phyloP scores from a whole-genome alignment of 2,329 filamentous ascomycete genomes.

The Claviceps purpurea region DNA sequence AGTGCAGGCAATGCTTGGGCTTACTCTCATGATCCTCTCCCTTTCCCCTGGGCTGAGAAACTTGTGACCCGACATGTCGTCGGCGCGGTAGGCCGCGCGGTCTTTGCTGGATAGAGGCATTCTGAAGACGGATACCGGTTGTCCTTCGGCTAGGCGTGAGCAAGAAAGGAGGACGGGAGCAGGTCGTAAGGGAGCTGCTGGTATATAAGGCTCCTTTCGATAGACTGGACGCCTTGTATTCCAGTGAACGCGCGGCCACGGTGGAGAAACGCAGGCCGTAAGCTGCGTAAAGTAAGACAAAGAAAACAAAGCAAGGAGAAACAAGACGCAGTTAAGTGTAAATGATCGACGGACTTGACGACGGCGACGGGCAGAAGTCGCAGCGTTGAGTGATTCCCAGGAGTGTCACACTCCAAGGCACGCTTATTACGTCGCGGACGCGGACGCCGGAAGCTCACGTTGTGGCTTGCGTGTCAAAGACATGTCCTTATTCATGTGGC shows the following conservation, averaged over 20 bases:
- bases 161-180: neutral
- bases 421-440: too few relatives aligned
- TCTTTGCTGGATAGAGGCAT: slow-evolving; percentile 24
- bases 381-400: too few relatives aligned
- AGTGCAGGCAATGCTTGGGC: neutral
- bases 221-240: neutral
- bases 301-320: neutral
- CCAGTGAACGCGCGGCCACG: neutral
- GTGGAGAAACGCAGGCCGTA: neutral
- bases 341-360: neutral
- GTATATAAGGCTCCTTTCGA: neutral
- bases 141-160: neutral
- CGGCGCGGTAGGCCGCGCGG: slow-evolving; percentile 26
- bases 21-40: slow-evolving; percentile 23
- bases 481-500: too few relatives aligned
- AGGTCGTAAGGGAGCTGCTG: neutral
- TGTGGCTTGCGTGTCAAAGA: too few relatives aligned
- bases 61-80: slow-evolving; percentile 21
- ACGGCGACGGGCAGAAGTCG: slow-evolving; percentile 5
- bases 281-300: neutral
- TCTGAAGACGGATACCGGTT: slow-evolving; percentile 1
- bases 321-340: neutral
- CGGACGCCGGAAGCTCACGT: too few relatives aligned
- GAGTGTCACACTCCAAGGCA: too few relatives aligned
- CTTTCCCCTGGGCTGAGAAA: slow-evolving; percentile 23